These are phyloP conservation scores for Athelia psychrophila DNA, from an alignment of 1,284 basidiomycete genomes.

Conservation along the genomic window DNA sequence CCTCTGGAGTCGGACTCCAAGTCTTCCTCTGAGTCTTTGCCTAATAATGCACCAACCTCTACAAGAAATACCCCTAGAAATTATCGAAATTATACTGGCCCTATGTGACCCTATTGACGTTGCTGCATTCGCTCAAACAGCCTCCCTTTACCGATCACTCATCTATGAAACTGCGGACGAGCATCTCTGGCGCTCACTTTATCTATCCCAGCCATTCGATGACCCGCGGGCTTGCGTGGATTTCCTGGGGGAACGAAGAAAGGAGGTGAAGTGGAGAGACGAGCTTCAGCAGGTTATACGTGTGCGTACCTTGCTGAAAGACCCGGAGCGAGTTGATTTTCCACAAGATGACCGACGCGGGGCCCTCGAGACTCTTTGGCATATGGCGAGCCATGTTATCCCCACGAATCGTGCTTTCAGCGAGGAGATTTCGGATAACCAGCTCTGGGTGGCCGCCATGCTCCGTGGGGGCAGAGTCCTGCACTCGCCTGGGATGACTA, in stretches of 20 bases:
- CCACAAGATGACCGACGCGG: conserved; percentile 34
- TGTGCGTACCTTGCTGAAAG: conserved; percentile 37
- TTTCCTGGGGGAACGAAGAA: conserved; percentile 33
- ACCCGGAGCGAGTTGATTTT: too few relatives aligned
- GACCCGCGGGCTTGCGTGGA: conserved; percentile 50
- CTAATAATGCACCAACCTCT: too few relatives aligned
- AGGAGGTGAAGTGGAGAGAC: conserved; percentile 47
- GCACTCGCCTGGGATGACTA: conserved; percentile 29
- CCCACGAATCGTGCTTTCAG: conserved; percentile 28
- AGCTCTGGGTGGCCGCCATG: conserved; percentile 47
- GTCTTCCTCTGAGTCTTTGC: too few relatives aligned
- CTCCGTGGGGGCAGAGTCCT: conserved; percentile 43
- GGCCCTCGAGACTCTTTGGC: conserved; percentile 45
- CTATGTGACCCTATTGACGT: conserved; percentile 56
- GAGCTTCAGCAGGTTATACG: conserved; percentile 51
- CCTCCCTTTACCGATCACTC: conserved; percentile 34
- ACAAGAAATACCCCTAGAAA: conserved; percentile 45
- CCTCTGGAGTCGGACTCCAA: too few relatives aligned
- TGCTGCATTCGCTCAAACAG: conserved; percentile 46
- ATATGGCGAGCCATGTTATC: conserved; percentile 39
- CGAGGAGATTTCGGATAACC: conserved; percentile 42
- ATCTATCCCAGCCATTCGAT: conserved; percentile 56
- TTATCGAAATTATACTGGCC: conserved; percentile 52
- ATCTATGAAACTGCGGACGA: conserved; percentile 46
- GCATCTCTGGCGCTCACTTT: conserved; percentile 59